Conservation (phyloP, 345 rosid genomes). For the Syzygium aromaticum region DNA sequence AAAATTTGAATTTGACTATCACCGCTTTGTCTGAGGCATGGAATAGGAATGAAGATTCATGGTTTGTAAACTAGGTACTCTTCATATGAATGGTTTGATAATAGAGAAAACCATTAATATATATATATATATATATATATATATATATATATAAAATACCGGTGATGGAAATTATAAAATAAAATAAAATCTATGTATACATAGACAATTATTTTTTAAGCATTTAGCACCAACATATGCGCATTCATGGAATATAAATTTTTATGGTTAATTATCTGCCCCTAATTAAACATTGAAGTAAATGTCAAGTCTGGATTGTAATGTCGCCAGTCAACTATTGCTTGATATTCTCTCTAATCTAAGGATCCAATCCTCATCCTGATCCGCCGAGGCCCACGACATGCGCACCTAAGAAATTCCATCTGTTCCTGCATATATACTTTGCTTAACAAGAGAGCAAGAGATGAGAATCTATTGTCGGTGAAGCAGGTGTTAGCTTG, state of each 20-base stretch:
- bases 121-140: no score
- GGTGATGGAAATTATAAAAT: neutral
- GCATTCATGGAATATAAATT: neutral
- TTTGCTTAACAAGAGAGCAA: neutral
- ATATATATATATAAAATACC: neutral
- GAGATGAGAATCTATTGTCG: neutral
- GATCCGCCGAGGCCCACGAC: no score
- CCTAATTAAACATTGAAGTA: neutral
- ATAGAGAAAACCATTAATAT: neutral
- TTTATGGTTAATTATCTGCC: neutral
- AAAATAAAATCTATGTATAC: neutral
- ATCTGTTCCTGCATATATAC: neutral
- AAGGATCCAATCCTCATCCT: no score
- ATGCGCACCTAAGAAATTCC: neutral
- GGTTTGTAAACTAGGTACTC: neutral
- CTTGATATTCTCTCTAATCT: no score
- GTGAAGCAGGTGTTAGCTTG: neutral
- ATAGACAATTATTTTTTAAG: neutral
- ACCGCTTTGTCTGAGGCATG: neutral
- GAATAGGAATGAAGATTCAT: neutral
- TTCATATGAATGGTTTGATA: neutral
- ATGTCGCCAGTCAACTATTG: no score
- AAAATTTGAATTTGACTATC: neutral
- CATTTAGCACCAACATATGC: neutral
- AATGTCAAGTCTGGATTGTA: neutral